Evolutionary conservation across 306 rosid species (phyloP).

Genomic region (Sechiopsis laciniata): DNA sequence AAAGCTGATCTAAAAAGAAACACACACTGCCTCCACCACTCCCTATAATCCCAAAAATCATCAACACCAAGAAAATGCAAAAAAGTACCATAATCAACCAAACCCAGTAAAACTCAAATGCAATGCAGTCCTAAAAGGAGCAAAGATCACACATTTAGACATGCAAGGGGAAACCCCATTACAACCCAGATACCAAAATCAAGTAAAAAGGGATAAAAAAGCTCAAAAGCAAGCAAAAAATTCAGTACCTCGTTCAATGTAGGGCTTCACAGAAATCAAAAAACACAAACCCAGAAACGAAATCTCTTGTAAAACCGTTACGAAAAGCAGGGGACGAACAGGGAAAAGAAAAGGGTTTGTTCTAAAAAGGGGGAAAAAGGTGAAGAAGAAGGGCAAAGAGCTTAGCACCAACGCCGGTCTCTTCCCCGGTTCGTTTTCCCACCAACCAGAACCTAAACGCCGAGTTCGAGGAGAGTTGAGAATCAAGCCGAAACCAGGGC

Average conservation of each 20-base stretch:
- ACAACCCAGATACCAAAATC: neutral
- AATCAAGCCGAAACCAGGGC: constrained; percentile 10
- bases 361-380: neutral
- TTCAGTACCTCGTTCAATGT: neutral
- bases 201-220: neutral
- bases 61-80: constrained; percentile 3
- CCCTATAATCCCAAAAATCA: neutral
- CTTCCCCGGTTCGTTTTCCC: constrained; percentile 2
- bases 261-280: neutral
- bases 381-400: neutral
- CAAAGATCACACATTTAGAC: constrained; percentile 13
- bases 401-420: neutral
- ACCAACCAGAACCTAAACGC: constrained; percentile 18
- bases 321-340: neutral
- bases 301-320: neutral
- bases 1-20: neutral
- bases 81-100: constrained; percentile 7
- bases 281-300: neutral
- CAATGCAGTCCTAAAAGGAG: constrained; percentile 1
- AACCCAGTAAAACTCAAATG: neutral
- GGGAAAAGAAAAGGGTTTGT: neutral
- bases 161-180: constrained; percentile 6
- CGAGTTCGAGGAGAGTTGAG: constrained; percentile 21
- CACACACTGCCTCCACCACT: neutral
- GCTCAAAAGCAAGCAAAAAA: neutral